A percentile compares a stretch with the other conserved stretches of the same genome.
Conservation (phyloP, 2,329 filamentous ascomycete genomes). For the Exophiala sp. region DNA sequence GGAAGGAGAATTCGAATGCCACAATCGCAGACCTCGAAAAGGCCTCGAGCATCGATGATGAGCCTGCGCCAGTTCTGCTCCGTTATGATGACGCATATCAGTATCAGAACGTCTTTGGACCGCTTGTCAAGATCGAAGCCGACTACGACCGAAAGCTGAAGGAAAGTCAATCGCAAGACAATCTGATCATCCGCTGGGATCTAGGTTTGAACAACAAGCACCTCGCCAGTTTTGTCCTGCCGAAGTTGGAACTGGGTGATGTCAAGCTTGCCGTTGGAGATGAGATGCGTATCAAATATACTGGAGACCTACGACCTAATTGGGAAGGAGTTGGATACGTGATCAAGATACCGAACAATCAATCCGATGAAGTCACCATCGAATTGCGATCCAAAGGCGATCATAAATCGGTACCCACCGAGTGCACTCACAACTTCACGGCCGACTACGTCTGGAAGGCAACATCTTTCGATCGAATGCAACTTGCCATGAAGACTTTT, state of each 20-base stretch:
- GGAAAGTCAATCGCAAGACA: slow-evolving; percentile 95
- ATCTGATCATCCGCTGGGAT: slow-evolving; percentile 91
- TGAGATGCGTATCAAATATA: slow-evolving; percentile 97
- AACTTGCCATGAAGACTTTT: slow-evolving; percentile 98
- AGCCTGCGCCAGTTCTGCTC: slow-evolving; percentile 85
- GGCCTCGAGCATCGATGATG: slow-evolving; percentile 85
- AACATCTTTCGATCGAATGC: slow-evolving; percentile 98
- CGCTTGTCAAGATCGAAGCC: slow-evolving; percentile 96
- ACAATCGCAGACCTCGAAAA: slow-evolving; percentile 91
- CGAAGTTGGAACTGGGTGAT: slow-evolving; percentile 95
- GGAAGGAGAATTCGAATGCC: slow-evolving; percentile 89
- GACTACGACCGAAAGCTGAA: slow-evolving; percentile 99
- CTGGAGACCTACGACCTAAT: slow-evolving; percentile 81
- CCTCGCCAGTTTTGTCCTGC: slow-evolving; percentile 88
- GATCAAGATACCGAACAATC: slow-evolving; percentile 98
- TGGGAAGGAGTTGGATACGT: slow-evolving; percentile 99
- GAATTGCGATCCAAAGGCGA: slow-evolving; percentile 92
- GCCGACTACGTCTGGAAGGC: slow-evolving; percentile 99
- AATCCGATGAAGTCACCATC: slow-evolving; percentile 94
- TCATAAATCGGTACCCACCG: slow-evolving; percentile 91
- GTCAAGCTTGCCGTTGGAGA: slow-evolving; percentile 97
- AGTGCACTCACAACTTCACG: slow-evolving; percentile 96
- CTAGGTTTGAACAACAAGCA: slow-evolving; percentile 96
- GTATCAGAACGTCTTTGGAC: slow-evolving; percentile 98
- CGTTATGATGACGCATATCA: slow-evolving; percentile 97